A percentile compares a stretch with the other conserved stretches of the same genome.
Evolutionary conservation across 768 basidiomycete genomes (phyloP).

Genomic region (Xanthoconium stramineum): DNA sequence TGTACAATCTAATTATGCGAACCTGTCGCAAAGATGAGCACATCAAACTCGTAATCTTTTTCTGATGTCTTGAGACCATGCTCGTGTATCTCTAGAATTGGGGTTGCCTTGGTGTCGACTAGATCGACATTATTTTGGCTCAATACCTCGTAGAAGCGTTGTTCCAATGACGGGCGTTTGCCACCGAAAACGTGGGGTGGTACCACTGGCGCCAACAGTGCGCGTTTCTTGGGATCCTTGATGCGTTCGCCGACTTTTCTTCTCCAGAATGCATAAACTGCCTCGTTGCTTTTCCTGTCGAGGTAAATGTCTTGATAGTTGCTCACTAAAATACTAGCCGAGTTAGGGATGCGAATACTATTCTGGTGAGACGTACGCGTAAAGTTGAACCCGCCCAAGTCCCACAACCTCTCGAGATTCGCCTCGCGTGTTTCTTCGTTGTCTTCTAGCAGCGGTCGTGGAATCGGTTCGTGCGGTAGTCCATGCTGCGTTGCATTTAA

Average conservation of each 20-base stretch:
- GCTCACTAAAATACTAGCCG: not conserved
- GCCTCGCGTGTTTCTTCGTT: constrained; percentile 8
- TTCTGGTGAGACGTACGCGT: constrained; percentile 1
- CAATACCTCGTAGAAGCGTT: constrained; percentile 12
- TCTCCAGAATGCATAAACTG: no score
- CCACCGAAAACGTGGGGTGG: constrained; percentile 7
- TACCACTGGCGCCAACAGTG: constrained; percentile 10
- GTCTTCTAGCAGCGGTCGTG: not conserved
- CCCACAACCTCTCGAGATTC: constrained; percentile 11
- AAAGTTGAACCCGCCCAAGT: constrained; percentile 8
- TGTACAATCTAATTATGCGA: not conserved
- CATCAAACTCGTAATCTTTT: constrained; percentile 8
- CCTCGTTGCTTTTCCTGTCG: constrained; percentile 3
- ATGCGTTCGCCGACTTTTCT: no score
- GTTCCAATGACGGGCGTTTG: constrained; percentile 9
- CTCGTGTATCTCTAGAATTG: constrained; percentile 9
- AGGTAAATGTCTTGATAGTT: constrained; percentile 1
- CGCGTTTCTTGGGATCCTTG: no score
- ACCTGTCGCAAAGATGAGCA: no score
- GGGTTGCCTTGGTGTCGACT: constrained; percentile 2
- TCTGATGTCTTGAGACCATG: constrained; percentile 6
- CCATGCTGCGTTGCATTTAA: not conserved
- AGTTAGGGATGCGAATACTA: not conserved
- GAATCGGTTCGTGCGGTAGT: not conserved
- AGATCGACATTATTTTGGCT: constrained; percentile 18